Evolutionary conservation across 2,329 filamentous ascomycete genomes (phyloP).

Genomic region (Raffaelea ambrosiae): DNA sequence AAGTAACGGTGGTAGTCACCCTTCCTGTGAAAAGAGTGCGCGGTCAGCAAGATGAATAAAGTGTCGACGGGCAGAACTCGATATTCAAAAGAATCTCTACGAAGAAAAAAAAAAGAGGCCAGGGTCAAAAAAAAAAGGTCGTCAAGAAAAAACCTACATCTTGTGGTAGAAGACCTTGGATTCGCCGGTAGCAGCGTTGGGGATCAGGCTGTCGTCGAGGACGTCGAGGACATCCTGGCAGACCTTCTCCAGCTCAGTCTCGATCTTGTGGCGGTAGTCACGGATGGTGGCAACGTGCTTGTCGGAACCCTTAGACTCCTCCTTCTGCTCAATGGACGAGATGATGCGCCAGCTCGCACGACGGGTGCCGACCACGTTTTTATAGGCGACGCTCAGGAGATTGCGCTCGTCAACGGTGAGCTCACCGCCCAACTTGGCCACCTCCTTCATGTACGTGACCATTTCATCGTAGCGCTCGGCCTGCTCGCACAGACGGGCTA

Average conservation of each 20-base stretch:
- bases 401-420: conserved; percentile 96
- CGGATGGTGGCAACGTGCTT: conserved; percentile 86
- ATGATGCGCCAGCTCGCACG: conserved; percentile 98
- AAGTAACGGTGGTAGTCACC: conserved; percentile 99
- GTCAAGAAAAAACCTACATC: conserved; percentile 58
- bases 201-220: conserved; percentile 87
- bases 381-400: conserved; percentile 95
- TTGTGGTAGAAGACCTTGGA: conserved; percentile 99
- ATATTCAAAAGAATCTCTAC: too few species aligned
- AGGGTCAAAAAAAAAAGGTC: conserved; percentile 99
- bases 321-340: conserved; percentile 98
- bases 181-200: conserved; percentile 88
- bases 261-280: conserved; percentile 98
- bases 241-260: conserved; percentile 92
- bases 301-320: conserved; percentile 97
- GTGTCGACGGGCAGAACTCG: too few species aligned
- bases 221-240: conserved; percentile 96
- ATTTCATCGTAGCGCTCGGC: conserved; percentile 99
- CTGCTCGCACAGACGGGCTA: conserved; percentile 99
- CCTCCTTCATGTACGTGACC: conserved; percentile 99
- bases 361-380: conserved; percentile 95
- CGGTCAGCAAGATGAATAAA: too few species aligned
- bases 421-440: conserved; percentile 77
- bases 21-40: conserved; percentile 63
- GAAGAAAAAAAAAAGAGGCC: not conserved